Percentiles rank a stretch among this genome's conserved stretches.
Conservation (phyloP, 129 eudicot species). For the Pittosporum tobira region DNA sequence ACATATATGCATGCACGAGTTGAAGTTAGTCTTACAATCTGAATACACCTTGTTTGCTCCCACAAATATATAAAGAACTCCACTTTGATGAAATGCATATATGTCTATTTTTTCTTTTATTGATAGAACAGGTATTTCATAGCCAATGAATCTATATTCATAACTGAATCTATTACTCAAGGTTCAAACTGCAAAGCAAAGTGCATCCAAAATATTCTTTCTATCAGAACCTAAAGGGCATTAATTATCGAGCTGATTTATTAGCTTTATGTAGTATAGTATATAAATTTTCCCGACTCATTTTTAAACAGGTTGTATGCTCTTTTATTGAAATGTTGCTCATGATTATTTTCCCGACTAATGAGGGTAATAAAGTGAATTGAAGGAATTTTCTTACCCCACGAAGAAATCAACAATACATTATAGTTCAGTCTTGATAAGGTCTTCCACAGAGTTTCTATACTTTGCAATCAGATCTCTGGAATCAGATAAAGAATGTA, state of each 20-base stretch:
- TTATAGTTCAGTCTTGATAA: conserved; percentile 46
- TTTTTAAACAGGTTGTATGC: not conserved
- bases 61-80: too few relatives aligned
- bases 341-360: not conserved
- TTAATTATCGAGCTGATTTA: too few relatives aligned
- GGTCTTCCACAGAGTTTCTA: conserved; percentile 68
- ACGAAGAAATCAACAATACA: not conserved
- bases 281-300: not conserved
- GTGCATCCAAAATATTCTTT: not conserved
- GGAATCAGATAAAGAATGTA: conserved; percentile 4
- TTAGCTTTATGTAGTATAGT: too few relatives aligned
- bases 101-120: too few relatives aligned
- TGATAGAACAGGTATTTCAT: not conserved
- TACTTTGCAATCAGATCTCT: conserved; percentile 76
- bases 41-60: too few relatives aligned
- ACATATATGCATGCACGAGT: too few relatives aligned
- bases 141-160: not conserved
- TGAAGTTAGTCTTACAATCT: too few relatives aligned
- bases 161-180: not conserved
- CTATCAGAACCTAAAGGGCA: too few relatives aligned
- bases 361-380: not conserved
- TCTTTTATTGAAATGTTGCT: not conserved
- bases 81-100: too few relatives aligned
- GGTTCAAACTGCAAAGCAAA: not conserved
- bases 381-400: conserved; percentile 2